Conservation (phyloP, 2,329 filamentous ascomycete genomes). For the Elsinoe necatrix region DNA sequence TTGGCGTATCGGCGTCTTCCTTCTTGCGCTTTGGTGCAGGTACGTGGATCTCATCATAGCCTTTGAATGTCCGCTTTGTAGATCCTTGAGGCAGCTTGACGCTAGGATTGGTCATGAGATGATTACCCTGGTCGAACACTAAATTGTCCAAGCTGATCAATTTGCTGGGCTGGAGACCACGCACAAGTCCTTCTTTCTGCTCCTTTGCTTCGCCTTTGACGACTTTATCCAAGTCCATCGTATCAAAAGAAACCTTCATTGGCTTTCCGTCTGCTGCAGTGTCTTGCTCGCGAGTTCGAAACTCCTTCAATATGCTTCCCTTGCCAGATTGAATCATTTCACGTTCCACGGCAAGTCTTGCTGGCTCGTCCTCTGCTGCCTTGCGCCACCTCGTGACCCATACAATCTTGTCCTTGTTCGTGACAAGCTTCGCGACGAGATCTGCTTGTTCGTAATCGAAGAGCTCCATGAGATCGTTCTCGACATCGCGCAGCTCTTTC, state of each 20-base stretch:
- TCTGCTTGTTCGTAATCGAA: slow-evolving; percentile 97
- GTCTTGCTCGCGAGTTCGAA: slow-evolving; percentile 60
- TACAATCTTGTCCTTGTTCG: slow-evolving; percentile 86
- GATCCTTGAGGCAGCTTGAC: slow-evolving; percentile 90
- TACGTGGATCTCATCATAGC: slow-evolving; percentile 97
- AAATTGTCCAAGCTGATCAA: slow-evolving; percentile 92
- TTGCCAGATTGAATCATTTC: slow-evolving; percentile 89
- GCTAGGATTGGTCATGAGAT: slow-evolving; percentile 98
- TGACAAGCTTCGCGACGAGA: slow-evolving; percentile 79
- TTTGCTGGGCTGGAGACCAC: slow-evolving; percentile 77
- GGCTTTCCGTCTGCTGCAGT: slow-evolving; percentile 54
- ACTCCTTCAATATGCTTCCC: slow-evolving; percentile 76
- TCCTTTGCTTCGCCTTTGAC: slow-evolving; percentile 35
- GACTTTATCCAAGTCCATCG: slow-evolving; percentile 66
- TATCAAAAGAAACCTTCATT: slow-evolving; percentile 66
- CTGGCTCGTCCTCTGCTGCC: slow-evolving; percentile 66
- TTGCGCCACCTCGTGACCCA: slow-evolving; percentile 87
- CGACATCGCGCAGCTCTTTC: slow-evolving; percentile 80
- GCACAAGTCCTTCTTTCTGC: slow-evolving; percentile 61
- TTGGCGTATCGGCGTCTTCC: slow-evolving; percentile 64
- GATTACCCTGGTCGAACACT: slow-evolving; percentile 94
- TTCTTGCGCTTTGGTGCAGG: slow-evolving; percentile 82
- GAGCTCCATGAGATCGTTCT: slow-evolving; percentile 96
- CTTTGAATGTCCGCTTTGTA: slow-evolving; percentile 91
- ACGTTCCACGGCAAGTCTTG: slow-evolving; percentile 68